Conservation (phyloP, 306 rosid species). For the Vicia villosa region DNA sequence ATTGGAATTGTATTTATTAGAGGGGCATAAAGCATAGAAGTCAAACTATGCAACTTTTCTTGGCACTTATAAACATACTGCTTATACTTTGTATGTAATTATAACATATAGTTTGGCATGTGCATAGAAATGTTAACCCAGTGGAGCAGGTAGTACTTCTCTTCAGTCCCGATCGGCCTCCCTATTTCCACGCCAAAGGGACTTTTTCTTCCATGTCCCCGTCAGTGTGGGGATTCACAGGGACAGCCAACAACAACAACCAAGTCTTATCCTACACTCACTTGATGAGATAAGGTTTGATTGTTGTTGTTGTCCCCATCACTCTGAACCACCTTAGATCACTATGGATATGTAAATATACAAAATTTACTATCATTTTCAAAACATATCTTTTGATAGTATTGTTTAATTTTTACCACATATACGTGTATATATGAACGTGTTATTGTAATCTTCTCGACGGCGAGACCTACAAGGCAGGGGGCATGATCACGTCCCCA, state of each 20-base stretch:
- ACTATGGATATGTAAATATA: too few relatives aligned
- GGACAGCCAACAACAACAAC: too few relatives aligned
- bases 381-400: too few relatives aligned
- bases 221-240: too few relatives aligned
- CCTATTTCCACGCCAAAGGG: not conserved
- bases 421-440: too few relatives aligned
- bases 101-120: not conserved
- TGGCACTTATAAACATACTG: not conserved
- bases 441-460: too few relatives aligned
- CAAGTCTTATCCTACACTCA: too few relatives aligned
- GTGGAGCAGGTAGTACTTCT: not conserved
- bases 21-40: not conserved
- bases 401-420: too few relatives aligned
- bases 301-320: too few relatives aligned
- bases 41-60: slow-evolving; percentile 21
- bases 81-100: not conserved
- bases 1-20: not conserved
- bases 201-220: not conserved
- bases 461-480: too few relatives aligned
- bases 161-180: not conserved
- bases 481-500: not conserved
- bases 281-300: too few relatives aligned
- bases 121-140: not conserved
- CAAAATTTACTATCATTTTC: too few relatives aligned
- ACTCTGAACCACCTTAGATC: not conserved